These are phyloP conservation scores for Breynia disticha DNA, from an alignment of 441 rosid species.

Conservation along the genomic window DNA sequence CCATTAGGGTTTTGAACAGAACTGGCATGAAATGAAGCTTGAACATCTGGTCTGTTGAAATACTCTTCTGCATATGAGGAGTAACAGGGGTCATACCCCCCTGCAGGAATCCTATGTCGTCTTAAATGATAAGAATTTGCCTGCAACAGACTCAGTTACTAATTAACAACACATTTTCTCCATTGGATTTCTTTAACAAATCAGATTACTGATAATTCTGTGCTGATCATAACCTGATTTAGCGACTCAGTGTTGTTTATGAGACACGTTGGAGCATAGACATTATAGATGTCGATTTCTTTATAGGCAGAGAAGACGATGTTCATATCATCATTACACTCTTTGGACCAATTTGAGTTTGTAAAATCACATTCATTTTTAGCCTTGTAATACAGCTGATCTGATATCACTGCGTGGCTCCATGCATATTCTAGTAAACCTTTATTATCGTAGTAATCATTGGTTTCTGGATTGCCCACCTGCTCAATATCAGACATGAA, in stretches of 20 bases:
- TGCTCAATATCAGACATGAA: slow-evolving; percentile 4
- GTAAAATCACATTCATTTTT: slow-evolving; percentile 42
- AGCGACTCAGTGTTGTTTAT: slow-evolving; percentile 3
- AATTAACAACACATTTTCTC: background rate
- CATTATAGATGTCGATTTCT: slow-evolving; percentile 50
- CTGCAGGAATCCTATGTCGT: slow-evolving; percentile 28
- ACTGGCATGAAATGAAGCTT: slow-evolving; percentile 36
- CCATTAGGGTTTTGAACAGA: slow-evolving; percentile 2
- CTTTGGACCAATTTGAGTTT: slow-evolving; percentile 25
- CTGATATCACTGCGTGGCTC: slow-evolving; percentile 52
- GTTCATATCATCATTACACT: slow-evolving; percentile 29
- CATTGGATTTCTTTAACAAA: background rate
- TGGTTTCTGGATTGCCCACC: slow-evolving; percentile 49
- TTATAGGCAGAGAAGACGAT: slow-evolving; percentile 24
- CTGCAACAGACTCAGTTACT: slow-evolving; percentile 5
- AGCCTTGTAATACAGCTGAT: slow-evolving; percentile 27
- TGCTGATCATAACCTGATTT: background rate
- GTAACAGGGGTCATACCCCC: slow-evolving; percentile 50
- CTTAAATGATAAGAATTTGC: slow-evolving; percentile 17
- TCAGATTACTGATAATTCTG: background rate
- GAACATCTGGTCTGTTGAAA: slow-evolving; percentile 49
- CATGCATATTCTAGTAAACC: slow-evolving; percentile 53
- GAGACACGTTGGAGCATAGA: slow-evolving; percentile 46
- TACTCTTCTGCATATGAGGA: slow-evolving; percentile 29
- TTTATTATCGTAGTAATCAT: slow-evolving; percentile 36